Percentiles rank a stretch among this genome's conserved stretches.
phyloP scores from a whole-genome alignment of 2,329 filamentous ascomycete species.

The Colletotrichum echinochloae region DNA sequence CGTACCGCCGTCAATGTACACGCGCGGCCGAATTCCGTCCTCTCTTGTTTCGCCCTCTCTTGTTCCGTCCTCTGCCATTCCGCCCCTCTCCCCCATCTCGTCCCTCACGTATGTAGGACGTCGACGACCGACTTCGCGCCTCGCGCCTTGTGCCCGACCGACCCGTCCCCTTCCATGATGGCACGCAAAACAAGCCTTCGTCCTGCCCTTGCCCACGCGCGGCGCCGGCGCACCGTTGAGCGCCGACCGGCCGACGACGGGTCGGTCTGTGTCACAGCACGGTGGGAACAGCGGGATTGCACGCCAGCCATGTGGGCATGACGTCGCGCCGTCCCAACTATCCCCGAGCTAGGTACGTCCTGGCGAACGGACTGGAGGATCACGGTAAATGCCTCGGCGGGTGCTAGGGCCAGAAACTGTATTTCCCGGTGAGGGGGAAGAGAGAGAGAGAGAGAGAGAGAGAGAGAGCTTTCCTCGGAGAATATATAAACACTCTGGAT shows the following conservation, averaged over 20 bases:
- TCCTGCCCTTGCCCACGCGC: not conserved
- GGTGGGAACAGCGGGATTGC: slow-evolving; percentile 14
- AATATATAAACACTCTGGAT: slow-evolving; percentile 23
- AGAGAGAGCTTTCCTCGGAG: not conserved
- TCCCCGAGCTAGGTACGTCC: slow-evolving; percentile 30
- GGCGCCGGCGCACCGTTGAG: slow-evolving; percentile 25
- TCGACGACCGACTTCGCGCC: slow-evolving; percentile 15
- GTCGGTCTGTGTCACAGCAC: slow-evolving; percentile 16
- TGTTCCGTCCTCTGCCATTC: too few relatives aligned
- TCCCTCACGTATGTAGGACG: not conserved
- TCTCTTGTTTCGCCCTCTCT: not conserved
- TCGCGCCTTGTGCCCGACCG: slow-evolving; percentile 34
- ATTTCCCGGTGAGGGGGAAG: not conserved
- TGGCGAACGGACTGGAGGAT: slow-evolving; percentile 17
- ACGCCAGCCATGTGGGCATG: slow-evolving; percentile 32
- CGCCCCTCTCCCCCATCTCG: too few relatives aligned
- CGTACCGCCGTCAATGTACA: not conserved
- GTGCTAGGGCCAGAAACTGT: not conserved
- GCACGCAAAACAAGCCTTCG: not conserved
- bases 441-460: not conserved
- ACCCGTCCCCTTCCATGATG: not conserved
- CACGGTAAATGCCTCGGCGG: slow-evolving; percentile 8
- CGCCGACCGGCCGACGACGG: slow-evolving; percentile 33
- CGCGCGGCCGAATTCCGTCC: slow-evolving; percentile 36
- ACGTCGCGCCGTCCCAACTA: slow-evolving; percentile 32